Evolutionary conservation across 208 protist genomes (phyloP), one percentile per base, ranked within the genome.

Genomic region (Trypanosoma vivax): DNA sequence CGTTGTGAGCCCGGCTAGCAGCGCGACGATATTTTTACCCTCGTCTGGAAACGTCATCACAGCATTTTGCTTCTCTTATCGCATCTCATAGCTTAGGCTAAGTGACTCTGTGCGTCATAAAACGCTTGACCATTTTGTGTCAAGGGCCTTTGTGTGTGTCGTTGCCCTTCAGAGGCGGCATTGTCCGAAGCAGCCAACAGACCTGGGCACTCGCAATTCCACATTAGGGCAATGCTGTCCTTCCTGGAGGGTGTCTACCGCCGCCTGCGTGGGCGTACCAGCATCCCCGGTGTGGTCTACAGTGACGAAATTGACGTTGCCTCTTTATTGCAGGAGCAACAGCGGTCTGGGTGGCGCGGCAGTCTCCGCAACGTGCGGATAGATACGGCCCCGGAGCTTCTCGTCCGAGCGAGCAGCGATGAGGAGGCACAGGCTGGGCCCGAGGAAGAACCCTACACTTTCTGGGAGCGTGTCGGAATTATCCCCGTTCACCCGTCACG

Each of bases 371-470:
- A 93, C 55, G 69, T 90, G 11, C 73, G 73, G 0, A 38, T 80
- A 38, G 79, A 83, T 3, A 85, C 65, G 2, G 74, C 64, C 1
- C 76, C 81, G 0, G 61, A 34, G 13, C 51, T 49, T 19, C 38
- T 82, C 3, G n/a, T 74, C 5, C 50, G 64, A 13, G 39, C 60
- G 9, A 56, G 46, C 49, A 37, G 33, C 31, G 18, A 24, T 31
- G 43, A 45, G 16, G 19, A 52, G 3, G 37, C 47, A 18, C 27
- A 55, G 16, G 55, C 68, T 2, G 82, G 80, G 5, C 86, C 83
- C 0, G 86, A 90, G 70, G 73, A 77, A 60, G 71, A 78, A 61
- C 86, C 86, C n/a, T 94, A 91, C 73, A 90, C 83, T 14, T 89
- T 85, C 45, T 85, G 73, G 76, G 82, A 94, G 54, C 82, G 82